These are phyloP conservation scores for Globisporangium polare DNA, from an alignment of 352 stramenopile species.

Conservation along the genomic window DNA sequence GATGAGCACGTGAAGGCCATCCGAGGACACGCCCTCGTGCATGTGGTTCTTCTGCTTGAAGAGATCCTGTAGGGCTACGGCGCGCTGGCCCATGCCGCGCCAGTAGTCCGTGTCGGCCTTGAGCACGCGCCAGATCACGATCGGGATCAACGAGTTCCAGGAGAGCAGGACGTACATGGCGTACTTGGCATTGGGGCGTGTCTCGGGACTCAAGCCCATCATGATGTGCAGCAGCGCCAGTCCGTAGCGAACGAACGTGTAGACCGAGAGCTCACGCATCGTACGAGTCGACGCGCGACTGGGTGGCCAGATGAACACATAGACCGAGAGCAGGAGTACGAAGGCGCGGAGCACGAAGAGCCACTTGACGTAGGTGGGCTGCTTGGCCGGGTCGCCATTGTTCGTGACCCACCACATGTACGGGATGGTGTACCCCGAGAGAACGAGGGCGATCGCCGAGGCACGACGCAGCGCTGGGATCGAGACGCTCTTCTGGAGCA, in stretches of 20 bases:
- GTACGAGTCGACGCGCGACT: conserved; percentile 25
- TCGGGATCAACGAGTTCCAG: conserved; percentile 24
- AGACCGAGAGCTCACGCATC: conserved; percentile 25
- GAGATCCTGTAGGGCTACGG: conserved; percentile 22
- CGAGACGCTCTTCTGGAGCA: conserved; percentile 49
- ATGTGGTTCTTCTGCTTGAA: conserved; percentile 28
- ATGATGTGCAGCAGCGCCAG: conserved; percentile 19
- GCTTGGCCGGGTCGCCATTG: conserved; percentile 11
- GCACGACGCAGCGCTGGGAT: conserved; percentile 27
- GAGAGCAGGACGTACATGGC: conserved; percentile 16
- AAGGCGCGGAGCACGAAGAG: conserved; percentile 18
- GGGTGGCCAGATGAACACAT: conserved; percentile 30
- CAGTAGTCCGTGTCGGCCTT: conserved; percentile 71
- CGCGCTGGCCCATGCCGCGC: conserved; percentile 54
- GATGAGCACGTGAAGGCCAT: conserved; percentile 46
- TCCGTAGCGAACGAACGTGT: not conserved
- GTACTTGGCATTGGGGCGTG: conserved; percentile 1
- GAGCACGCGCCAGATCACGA: conserved; percentile 69
- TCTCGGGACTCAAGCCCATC: conserved; percentile 22
- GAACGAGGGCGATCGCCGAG: conserved; percentile 18
- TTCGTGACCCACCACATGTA: conserved; percentile 21
- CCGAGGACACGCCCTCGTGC: conserved; percentile 30
- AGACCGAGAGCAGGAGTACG: conserved; percentile 23
- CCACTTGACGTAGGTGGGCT: conserved; percentile 11
- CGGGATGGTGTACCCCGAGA: conserved; percentile 25